These are phyloP conservation scores for Aurifilum marmelostoma DNA, from an alignment of 2,329 filamentous ascomycete genomes.

Conservation along the genomic window DNA sequence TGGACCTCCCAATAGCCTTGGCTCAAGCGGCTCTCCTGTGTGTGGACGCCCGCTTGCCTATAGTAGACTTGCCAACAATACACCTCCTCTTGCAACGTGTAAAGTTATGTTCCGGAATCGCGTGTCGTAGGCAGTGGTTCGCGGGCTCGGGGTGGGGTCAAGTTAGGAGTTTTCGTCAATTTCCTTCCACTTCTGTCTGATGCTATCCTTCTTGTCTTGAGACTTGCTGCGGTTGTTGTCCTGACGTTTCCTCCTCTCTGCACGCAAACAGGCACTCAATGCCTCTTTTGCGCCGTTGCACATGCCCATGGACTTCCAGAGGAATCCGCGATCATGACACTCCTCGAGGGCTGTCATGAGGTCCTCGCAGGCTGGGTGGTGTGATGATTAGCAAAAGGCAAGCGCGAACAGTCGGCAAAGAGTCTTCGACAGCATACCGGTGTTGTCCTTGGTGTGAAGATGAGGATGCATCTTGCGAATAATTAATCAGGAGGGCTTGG, in stretches of 20 bases:
- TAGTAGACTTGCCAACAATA: not conserved
- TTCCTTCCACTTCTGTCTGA: conserved; percentile 79
- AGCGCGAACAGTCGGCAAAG: not conserved
- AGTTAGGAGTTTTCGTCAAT: conserved; percentile 70
- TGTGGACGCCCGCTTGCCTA: not conserved
- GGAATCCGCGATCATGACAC: conserved; percentile 89
- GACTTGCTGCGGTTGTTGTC: conserved; percentile 73
- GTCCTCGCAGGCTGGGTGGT: conserved; percentile 79
- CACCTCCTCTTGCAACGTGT: not conserved
- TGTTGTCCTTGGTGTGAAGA: conserved; percentile 89
- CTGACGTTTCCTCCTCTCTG: conserved; percentile 78
- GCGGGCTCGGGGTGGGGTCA: conserved; percentile 33
- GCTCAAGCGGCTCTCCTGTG: not conserved
- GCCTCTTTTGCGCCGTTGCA: conserved; percentile 86
- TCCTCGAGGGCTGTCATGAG: conserved; percentile 93
- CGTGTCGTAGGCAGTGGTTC: not conserved
- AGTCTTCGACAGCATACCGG: conserved; percentile 59
- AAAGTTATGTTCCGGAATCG: not conserved
- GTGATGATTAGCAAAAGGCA: conserved; percentile 11
- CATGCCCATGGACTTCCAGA: conserved; percentile 87
- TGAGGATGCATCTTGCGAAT: conserved; percentile 89
- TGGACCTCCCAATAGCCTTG: not conserved
- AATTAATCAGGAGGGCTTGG: not conserved
- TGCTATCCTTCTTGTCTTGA: conserved; percentile 69
- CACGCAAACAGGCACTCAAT: conserved; percentile 83